These are phyloP conservation scores for Cercophora scortea DNA, from an alignment of 495 filamentous ascomycete species.

Conservation along the genomic window DNA sequence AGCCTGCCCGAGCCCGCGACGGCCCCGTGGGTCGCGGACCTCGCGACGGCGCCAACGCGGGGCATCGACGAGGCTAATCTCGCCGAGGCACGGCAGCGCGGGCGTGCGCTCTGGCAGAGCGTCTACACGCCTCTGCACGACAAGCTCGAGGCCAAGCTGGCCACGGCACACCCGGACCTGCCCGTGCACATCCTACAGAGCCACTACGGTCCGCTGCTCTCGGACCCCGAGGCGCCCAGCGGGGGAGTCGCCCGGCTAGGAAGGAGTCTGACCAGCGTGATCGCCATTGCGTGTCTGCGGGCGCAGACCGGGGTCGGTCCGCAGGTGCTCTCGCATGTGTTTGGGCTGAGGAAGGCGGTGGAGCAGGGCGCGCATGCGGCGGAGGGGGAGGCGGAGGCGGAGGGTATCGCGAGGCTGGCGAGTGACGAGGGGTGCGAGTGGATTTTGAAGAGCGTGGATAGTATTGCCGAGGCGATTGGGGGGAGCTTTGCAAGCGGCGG, in stretches of 20 bases:
- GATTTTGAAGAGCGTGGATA: slow-evolving; percentile 62
- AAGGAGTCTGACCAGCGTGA: slow-evolving; percentile 55
- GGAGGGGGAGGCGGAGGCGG: slow-evolving; percentile 26
- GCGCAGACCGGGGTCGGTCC: slow-evolving; percentile 72
- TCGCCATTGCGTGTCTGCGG: slow-evolving; percentile 61
- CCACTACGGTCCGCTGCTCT: slow-evolving; percentile 63
- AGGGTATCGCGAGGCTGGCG: slow-evolving; percentile 41
- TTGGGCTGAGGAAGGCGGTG: slow-evolving; percentile 63
- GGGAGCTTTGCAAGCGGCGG: slow-evolving; percentile 50
- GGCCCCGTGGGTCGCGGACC: slow-evolving; percentile 13
- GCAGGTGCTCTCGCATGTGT: slow-evolving; percentile 69
- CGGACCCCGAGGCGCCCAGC: slow-evolving; percentile 41
- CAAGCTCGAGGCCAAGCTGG: slow-evolving; percentile 60
- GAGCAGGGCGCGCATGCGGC: slow-evolving; percentile 54
- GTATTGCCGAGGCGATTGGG: slow-evolving; percentile 56
- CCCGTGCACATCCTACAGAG: slow-evolving; percentile 66
- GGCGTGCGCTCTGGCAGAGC: slow-evolving; percentile 57
- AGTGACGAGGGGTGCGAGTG: slow-evolving; percentile 66
- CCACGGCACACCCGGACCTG: slow-evolving; percentile 63
- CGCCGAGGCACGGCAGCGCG: slow-evolving; percentile 42
- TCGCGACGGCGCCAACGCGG: slow-evolving; percentile 45
- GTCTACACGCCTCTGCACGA: slow-evolving; percentile 65
- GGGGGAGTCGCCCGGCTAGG: slow-evolving; percentile 43
- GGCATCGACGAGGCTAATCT: slow-evolving; percentile 41
- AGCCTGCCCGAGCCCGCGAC: slow-evolving; percentile 24